phyloP scores from a whole-genome alignment of 306 rosid genomes.

The Rosa lucieae region DNA sequence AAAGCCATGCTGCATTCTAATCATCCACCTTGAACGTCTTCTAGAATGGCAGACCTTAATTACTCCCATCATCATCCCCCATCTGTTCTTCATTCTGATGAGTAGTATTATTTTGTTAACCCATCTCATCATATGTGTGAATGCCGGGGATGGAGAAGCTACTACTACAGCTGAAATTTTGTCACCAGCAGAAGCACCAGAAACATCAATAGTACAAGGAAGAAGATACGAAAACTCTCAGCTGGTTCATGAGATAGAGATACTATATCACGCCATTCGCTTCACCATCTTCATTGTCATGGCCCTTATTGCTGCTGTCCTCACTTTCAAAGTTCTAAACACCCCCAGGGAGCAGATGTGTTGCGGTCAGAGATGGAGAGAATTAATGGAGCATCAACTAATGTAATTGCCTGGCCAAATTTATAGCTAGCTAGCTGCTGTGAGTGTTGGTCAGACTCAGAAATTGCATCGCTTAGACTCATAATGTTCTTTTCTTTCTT shows the following conservation, averaged over 20 bases:
- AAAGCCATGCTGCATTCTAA: background rate
- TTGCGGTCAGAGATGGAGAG: background rate
- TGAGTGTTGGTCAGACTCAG: background rate
- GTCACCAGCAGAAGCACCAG: background rate
- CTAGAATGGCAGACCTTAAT: background rate
- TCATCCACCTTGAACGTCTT: background rate
- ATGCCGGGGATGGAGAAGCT: background rate
- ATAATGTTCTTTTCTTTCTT: too few relatives aligned
- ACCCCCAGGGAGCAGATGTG: too few relatives aligned
- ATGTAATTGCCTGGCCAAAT: background rate
- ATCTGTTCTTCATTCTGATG: background rate
- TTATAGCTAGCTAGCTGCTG: background rate
- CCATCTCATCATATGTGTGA: background rate
- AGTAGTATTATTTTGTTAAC: background rate
- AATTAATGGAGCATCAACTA: too few relatives aligned
- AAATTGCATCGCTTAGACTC: too few relatives aligned
- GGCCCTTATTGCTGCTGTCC: too few relatives aligned
- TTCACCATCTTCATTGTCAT: too few relatives aligned
- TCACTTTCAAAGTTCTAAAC: too few relatives aligned
- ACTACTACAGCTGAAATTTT: background rate
- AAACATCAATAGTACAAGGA: background rate
- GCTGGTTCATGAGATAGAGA: background rate
- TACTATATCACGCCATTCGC: background rate
- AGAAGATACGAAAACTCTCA: background rate
- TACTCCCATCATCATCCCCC: background rate